Base-by-base conservation (phyloP, 2,329 filamentous ascomycete genomes). In the Pyrenochaeta sp. region DNA sequence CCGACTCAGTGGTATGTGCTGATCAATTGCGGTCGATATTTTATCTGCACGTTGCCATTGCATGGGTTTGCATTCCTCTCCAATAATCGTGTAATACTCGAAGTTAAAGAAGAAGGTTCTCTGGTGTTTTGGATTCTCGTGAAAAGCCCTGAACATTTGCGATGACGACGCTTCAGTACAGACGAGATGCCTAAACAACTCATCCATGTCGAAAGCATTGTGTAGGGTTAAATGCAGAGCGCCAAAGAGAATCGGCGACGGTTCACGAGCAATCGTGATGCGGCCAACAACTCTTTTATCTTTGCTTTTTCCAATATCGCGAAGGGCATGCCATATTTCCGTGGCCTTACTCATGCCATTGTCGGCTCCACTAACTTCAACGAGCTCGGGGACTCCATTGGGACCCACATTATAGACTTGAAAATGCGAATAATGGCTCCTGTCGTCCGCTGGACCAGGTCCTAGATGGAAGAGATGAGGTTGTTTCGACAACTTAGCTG, bases 31-130 rank as follows among this genome's bases (percentile, higher is more conserved):
- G 67, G 52, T 75, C 72, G 66, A 81, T 71, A 34, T 73, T 43
- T 78, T 80, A 62, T 88, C 86, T 37, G 83, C 82, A 22, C 80
- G 76, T 67, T 89, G 87, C 86, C 86, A 89, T 5, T 84, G 79
- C 66, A 86, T 84, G 0, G 87, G 86, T 32, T 81, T 78, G 40
- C 86, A 82, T 3, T 81, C 82, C 4, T 84, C 80, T 1, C 82
- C 84, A 12, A 89, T 82, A 6, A 88, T 80, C 5, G 86, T 89
- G 67, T 87, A 88, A 69, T 88, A 89, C 64, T 89, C 88, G 70
- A 89, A 88, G 42, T 82, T 84, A 69, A 89, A 88, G 62, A 88
- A 83, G 70, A 88, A 88, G 7, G 83, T 84, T 6, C 83, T 79
- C 63, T 86, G 86, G 12, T 82, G 82, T 7, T 83, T 76, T 4